A percentile compares a stretch with the other conserved stretches of the same genome.
phyloP scores from a whole-genome alignment of 2,329 filamentous ascomycete genomes.

The Ophiosphaerella korrae region DNA sequence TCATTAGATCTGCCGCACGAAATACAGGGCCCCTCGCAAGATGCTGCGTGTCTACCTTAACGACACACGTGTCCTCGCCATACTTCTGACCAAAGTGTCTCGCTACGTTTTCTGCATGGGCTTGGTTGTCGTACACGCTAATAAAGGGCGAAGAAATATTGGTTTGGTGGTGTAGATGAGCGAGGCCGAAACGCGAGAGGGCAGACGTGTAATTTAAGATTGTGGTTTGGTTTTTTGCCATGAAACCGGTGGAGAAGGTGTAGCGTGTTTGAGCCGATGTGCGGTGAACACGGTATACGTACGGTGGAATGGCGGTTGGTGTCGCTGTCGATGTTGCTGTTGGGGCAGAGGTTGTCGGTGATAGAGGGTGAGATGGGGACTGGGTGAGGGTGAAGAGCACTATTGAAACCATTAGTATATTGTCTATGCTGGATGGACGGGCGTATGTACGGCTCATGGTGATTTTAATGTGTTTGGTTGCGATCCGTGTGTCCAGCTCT shows the following conservation, averaged over 20 bases:
- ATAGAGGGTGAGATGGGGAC: neutral
- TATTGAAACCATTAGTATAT: neutral
- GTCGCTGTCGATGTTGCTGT: constrained; percentile 20
- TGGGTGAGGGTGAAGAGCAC: constrained; percentile 13
- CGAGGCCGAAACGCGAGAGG: constrained; percentile 34
- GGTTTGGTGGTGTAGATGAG: constrained; percentile 39
- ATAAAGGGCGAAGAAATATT: constrained; percentile 44
- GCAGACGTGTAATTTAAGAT: constrained; percentile 32
- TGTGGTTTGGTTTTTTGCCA: constrained; percentile 43
- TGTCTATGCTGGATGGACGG: too few relatives aligned
- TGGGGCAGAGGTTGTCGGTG: neutral
- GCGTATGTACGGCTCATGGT: too few relatives aligned
- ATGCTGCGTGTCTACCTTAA: constrained; percentile 38
- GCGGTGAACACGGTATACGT: constrained; percentile 41
- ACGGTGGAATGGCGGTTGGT: constrained; percentile 30
- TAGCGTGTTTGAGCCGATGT: constrained; percentile 37
- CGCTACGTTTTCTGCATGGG: constrained; percentile 37
- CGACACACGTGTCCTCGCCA: constrained; percentile 29
- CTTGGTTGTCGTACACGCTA: constrained; percentile 34
- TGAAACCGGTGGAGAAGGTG: constrained; percentile 37
- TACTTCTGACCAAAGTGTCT: constrained; percentile 22
- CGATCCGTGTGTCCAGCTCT: too few relatives aligned
- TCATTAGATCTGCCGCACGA: constrained; percentile 36
- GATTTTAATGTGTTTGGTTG: too few relatives aligned
- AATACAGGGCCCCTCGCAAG: constrained; percentile 40